phyloP scores from a whole-genome alignment of 345 rosid genomes.

The Lepidium didymum region DNA sequence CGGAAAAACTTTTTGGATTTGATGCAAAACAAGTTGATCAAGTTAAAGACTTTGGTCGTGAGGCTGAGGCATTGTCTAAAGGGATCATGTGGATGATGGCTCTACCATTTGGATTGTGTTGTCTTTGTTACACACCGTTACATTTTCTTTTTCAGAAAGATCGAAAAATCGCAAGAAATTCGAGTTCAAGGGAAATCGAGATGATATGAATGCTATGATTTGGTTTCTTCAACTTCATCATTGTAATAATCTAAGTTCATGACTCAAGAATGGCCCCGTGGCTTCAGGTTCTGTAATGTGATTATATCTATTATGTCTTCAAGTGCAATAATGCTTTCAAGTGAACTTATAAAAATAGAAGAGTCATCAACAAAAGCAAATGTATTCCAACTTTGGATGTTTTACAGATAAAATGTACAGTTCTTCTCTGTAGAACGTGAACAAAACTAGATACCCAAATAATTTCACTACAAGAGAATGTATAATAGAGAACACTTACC shows the following conservation, averaged over 20 bases:
- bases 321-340: not conserved
- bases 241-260: no score
- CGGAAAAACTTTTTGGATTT: slow-evolving; percentile 65
- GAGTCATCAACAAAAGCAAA: not conserved
- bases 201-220: slow-evolving; percentile 4
- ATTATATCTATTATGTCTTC: not conserved
- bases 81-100: slow-evolving; percentile 80
- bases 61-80: slow-evolving; percentile 64
- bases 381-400: not conserved
- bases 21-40: slow-evolving; percentile 47
- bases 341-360: not conserved
- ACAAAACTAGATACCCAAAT: not conserved
- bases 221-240: no score
- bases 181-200: slow-evolving; percentile 43
- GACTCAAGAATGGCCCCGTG: no score
- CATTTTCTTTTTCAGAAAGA: slow-evolving; percentile 48
- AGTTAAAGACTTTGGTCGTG: slow-evolving; percentile 40
- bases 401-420: slow-evolving; percentile 12
- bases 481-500: slow-evolving; percentile 19
- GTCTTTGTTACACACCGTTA: slow-evolving; percentile 72
- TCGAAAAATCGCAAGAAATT: slow-evolving; percentile 41
- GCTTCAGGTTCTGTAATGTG: no score
- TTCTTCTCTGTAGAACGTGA: not conserved
- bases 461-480: not conserved
- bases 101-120: slow-evolving; percentile 72